phyloP scores from a whole-genome alignment of 352 stramenopile species.

The Pythium myriotylum region DNA sequence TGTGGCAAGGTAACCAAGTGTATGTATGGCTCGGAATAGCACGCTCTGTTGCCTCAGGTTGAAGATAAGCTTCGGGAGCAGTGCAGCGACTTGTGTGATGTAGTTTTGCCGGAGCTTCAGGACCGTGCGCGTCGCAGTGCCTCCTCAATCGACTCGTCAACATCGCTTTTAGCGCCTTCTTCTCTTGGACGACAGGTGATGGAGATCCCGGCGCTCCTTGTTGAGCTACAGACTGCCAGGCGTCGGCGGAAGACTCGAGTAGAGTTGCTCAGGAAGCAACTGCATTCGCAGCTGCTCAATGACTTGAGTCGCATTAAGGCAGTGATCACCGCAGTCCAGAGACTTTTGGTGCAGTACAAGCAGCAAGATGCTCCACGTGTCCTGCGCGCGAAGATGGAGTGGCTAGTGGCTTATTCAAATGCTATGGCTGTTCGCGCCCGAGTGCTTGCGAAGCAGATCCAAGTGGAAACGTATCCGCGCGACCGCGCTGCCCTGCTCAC shows the following conservation, averaged over 20 bases:
- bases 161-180: not conserved
- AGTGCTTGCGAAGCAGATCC: conserved; percentile 34
- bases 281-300: conserved; percentile 22
- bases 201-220: conserved; percentile 38
- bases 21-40: conserved; percentile 13
- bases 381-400: conserved; percentile 35
- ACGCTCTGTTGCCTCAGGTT: conserved; percentile 31
- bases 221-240: conserved; percentile 34
- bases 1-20: too few relatives aligned
- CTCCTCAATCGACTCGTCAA: not conserved
- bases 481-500: conserved; percentile 26
- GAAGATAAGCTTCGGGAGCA: conserved; percentile 35
- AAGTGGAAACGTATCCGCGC: conserved; percentile 37
- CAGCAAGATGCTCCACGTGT: conserved; percentile 36
- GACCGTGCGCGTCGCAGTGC: conserved; percentile 3
- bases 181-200: conserved; percentile 30
- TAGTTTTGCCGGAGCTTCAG: conserved; percentile 34
- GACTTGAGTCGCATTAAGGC: conserved; percentile 30
- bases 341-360: conserved; percentile 37
- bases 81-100: conserved; percentile 36
- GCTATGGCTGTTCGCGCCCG: conserved; percentile 34
- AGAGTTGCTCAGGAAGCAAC: conserved; percentile 4
- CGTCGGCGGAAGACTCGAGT: conserved; percentile 18
- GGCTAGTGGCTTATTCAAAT: conserved; percentile 29
- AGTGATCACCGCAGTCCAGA: conserved; percentile 25